Evolutionary conservation across 352 stramenopile species (phyloP).

Genomic region (Globisporangium barbulae): DNA sequence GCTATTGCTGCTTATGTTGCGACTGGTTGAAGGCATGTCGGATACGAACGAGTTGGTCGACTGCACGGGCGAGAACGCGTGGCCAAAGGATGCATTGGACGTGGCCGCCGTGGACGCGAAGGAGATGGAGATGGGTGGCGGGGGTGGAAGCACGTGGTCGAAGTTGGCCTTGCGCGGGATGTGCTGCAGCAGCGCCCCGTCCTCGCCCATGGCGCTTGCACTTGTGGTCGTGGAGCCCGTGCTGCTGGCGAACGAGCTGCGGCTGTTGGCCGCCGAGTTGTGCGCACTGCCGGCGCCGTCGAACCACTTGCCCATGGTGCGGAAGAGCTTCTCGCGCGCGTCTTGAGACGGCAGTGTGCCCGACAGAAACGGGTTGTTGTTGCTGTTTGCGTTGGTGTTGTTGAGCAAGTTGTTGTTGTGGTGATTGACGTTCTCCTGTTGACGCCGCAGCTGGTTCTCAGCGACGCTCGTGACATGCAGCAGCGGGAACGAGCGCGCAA

Average conservation of each 20-base stretch:
- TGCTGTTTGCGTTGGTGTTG: constrained; percentile 4
- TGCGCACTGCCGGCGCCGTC: constrained; percentile 14
- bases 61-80: constrained; percentile 6
- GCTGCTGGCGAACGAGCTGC: constrained; percentile 12
- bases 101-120: constrained; percentile 4
- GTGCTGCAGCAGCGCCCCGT: constrained; percentile 13
- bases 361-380: not conserved
- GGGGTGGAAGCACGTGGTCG: constrained; percentile 2
- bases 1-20: not conserved
- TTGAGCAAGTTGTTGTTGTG: not conserved
- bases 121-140: constrained; percentile 10
- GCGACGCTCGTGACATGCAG: constrained; percentile 29
- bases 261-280: constrained; percentile 11
- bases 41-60: not conserved
- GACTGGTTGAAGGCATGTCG: not conserved
- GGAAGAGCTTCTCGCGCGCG: constrained; percentile 42
- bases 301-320: constrained; percentile 53
- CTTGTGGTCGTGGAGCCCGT: constrained; percentile 4
- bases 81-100: constrained; percentile 1
- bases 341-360: constrained; percentile 13
- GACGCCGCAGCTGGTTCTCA: constrained; percentile 7
- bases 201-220: not conserved
- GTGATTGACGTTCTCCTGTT: constrained; percentile 5
- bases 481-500: constrained; percentile 38
- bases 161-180: constrained; percentile 9